Percentiles rank a stretch among this genome's conserved stretches.
Conservation (phyloP, 495 filamentous ascomycete genomes). For the Penicillium daleae region DNA sequence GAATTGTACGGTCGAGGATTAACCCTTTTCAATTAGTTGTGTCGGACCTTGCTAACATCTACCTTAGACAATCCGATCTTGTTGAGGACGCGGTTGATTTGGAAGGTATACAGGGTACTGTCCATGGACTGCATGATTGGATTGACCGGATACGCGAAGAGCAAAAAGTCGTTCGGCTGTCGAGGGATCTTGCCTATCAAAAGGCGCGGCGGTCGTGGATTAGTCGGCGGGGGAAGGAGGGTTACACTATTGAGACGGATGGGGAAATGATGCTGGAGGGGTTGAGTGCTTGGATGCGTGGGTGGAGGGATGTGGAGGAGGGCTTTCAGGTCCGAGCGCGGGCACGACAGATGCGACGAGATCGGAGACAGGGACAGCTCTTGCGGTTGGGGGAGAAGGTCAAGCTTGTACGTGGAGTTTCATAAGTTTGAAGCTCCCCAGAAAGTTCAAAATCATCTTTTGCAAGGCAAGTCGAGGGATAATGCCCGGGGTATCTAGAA, state of each 20-base stretch:
- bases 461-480: too few species aligned
- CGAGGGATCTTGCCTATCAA: constrained; percentile 3
- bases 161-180: constrained; percentile 20
- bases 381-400: neutral
- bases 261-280: constrained; percentile 40
- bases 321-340: constrained; percentile 35
- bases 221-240: constrained; percentile 17
- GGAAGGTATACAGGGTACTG: constrained; percentile 43
- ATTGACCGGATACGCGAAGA: constrained; percentile 32
- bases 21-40: neutral
- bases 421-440: too few species aligned
- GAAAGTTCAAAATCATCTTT: too few species aligned
- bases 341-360: constrained; percentile 28
- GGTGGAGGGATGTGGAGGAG: constrained; percentile 46
- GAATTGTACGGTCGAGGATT: constrained; percentile 35
- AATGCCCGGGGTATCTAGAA: too few species aligned
- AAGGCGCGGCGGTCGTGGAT: constrained; percentile 24
- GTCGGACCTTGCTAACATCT: neutral
- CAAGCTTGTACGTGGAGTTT: too few species aligned
- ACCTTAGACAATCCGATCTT: constrained; percentile 36
- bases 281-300: constrained; percentile 46
- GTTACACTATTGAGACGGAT: constrained; percentile 22
- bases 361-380: constrained; percentile 26
- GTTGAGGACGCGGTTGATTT: constrained; percentile 39
- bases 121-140: constrained; percentile 42